phyloP scores from a whole-genome alignment of 1,284 basidiomycete genomes.

The Termitomyces sp. region DNA sequence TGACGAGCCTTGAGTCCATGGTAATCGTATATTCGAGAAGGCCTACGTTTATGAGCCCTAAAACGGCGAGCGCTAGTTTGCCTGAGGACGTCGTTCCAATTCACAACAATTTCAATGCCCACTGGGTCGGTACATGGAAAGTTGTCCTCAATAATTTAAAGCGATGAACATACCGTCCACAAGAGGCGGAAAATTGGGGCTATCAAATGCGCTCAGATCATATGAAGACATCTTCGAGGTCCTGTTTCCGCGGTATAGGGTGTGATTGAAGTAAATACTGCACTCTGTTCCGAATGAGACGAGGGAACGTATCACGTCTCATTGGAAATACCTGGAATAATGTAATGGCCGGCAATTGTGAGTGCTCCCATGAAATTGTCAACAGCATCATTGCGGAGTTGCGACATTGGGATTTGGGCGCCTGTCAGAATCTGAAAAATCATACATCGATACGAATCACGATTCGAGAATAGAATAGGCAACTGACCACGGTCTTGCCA shows the following conservation, averaged over 20 bases:
- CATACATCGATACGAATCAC: neutral
- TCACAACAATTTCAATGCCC: constrained; percentile 84
- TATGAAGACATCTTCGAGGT: constrained; percentile 83
- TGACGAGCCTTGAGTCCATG: constrained; percentile 24
- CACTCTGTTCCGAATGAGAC: constrained; percentile 48
- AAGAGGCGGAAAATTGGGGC: constrained; percentile 81
- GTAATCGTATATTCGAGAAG: neutral
- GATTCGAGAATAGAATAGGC: neutral
- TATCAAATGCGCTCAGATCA: constrained; percentile 82
- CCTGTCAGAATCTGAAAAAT: constrained; percentile 75
- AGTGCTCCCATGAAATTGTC: constrained; percentile 87
- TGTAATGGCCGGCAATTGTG: constrained; percentile 83
- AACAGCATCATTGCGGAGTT: constrained; percentile 84
- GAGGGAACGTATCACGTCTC: neutral
- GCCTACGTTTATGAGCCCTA: constrained; percentile 70
- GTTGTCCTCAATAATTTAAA: neutral
- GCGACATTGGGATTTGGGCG: constrained; percentile 87
- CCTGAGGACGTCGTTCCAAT: constrained; percentile 80
- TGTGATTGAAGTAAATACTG: constrained; percentile 86
- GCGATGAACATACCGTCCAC: constrained; percentile 59
- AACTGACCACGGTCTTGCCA: constrained; percentile 74
- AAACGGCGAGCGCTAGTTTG: constrained; percentile 76
- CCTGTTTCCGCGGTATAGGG: constrained; percentile 81
- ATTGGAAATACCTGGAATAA: constrained; percentile 68
- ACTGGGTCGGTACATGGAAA: constrained; percentile 39